A percentile compares a stretch with the other conserved stretches of the same genome.
Evolutionary conservation across 2,329 filamentous ascomycete species (phyloP).

Genomic region (Fusarium paranaense): DNA sequence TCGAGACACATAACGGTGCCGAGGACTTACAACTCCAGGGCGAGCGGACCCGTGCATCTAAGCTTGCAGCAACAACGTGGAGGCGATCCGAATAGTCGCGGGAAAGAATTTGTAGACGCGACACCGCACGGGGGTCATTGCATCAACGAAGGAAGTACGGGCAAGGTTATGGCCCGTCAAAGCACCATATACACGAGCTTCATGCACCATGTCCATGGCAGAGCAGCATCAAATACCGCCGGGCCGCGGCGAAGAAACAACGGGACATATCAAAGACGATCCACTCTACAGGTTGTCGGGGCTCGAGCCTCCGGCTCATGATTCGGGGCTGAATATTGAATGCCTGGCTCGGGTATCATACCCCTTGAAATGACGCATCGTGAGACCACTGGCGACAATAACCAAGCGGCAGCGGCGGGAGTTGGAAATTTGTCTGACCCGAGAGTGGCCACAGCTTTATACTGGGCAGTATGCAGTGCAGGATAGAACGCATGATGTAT

Average conservation of each 20-base stretch:
- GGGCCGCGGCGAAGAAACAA: background rate
- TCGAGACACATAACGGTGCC: background rate
- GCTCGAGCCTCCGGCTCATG: background rate
- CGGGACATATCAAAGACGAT: background rate
- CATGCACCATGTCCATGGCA: background rate
- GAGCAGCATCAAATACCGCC: background rate
- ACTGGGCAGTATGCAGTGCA: background rate
- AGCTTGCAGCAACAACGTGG: background rate
- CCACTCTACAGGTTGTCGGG: background rate
- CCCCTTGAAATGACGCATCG: background rate
- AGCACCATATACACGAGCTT: background rate
- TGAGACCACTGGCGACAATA: background rate
- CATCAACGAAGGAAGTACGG: background rate
- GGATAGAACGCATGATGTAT: background rate
- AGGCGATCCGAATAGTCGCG: background rate
- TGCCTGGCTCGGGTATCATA: background rate
- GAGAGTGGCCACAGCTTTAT: background rate
- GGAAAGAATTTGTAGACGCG: background rate
- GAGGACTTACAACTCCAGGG: background rate
- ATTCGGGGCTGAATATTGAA: background rate
- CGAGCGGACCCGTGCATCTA: background rate
- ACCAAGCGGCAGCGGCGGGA: constrained; percentile 4
- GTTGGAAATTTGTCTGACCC: background rate
- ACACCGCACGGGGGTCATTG: background rate
- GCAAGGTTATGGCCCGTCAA: background rate